These are phyloP conservation scores for Drechslerella dactyloides DNA, from an alignment of 2,329 filamentous ascomycete genomes.

Conservation along the genomic window DNA sequence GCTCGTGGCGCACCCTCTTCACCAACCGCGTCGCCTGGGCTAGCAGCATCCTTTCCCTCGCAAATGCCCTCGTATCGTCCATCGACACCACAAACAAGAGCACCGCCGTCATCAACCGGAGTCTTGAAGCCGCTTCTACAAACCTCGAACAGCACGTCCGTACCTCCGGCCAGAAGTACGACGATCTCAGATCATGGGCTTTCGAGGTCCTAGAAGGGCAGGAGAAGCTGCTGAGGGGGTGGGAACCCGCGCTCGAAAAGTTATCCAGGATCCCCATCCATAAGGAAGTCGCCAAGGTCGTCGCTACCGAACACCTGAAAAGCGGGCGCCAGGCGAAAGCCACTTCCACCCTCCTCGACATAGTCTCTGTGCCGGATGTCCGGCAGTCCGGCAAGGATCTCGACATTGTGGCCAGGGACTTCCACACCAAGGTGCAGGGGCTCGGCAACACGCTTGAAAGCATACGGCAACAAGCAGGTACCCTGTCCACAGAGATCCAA, in stretches of 20 bases:
- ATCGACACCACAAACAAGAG: conserved; percentile 72
- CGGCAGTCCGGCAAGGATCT: conserved; percentile 69
- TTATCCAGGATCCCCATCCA: conserved; percentile 71
- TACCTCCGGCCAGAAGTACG: conserved; percentile 73
- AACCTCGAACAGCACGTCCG: conserved; percentile 80
- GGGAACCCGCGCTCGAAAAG: conserved; percentile 72
- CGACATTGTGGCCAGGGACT: conserved; percentile 64
- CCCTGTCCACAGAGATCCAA: conserved; percentile 30
- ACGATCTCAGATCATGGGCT: conserved; percentile 74
- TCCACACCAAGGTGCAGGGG: conserved; percentile 67
- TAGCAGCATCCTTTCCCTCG: conserved; percentile 71
- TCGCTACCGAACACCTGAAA: conserved; percentile 71
- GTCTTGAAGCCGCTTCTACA: conserved; percentile 80
- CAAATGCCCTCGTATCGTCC: conserved; percentile 67
- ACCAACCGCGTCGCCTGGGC: conserved; percentile 82
- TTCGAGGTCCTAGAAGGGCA: conserved; percentile 72
- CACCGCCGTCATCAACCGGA: conserved; percentile 77
- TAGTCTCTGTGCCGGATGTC: conserved; percentile 29
- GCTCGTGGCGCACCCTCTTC: conserved; percentile 89
- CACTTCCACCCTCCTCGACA: conserved; percentile 33
- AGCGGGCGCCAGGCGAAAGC: conserved; percentile 71
- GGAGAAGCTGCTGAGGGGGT: conserved; percentile 67
- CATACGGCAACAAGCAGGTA: conserved; percentile 67
- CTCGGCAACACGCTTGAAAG: conserved; percentile 68
- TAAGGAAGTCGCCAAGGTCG: conserved; percentile 70